Base-by-base conservation (phyloP, 768 basidiomycete genomes). In the Pleurotus giganteus region DNA sequence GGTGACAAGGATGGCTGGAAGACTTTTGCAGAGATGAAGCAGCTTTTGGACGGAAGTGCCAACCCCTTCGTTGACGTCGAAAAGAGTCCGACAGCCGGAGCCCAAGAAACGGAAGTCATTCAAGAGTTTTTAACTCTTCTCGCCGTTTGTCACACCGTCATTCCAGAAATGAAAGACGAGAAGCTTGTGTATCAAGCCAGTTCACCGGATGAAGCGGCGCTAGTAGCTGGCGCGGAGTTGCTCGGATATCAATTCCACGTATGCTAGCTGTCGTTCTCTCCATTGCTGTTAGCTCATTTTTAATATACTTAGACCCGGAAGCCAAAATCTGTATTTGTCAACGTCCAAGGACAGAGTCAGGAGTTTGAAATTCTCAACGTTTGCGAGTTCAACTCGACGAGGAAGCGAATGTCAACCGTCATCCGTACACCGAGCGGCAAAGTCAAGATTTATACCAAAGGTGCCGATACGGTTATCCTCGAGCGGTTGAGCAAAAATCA, bases 361-460 rank as follows among this genome's bases (percentile, higher is more conserved):
- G 94, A 98, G 66, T 98, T 86, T 66, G 85, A 98, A 65, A 83
- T 98, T 54, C 71, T 99, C 56, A 98, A 98, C 65, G 89, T 99
- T 41, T 97, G 95, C 81, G 97, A 98, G 72, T 99, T 99, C 80
- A 98, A 98, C 67, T 97, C 94, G 21, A 92, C 94, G 3, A 83
- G 97, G 47, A 98, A 99, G 66, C 83, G 97, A 56, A 98, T 99
- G 97, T 98, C 97, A 24, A 96, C 95, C 1, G 72, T 99, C 61
- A 82, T 99, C 28, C 84, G 94, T 21, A 79, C 82, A 23, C 89
- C 95, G 0, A 86, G 93, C 60, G 94, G 96, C 44, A 86, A 84
- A 68, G 91, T 99, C 73, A 98, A 94, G 71, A 67, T 99, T 7
- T 98, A 92, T 65, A 94, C 89, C 57, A 99, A 99, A 69, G 97